Conservation (phyloP, 2,329 filamentous ascomycete species). For the Claviceps monticola region DNA sequence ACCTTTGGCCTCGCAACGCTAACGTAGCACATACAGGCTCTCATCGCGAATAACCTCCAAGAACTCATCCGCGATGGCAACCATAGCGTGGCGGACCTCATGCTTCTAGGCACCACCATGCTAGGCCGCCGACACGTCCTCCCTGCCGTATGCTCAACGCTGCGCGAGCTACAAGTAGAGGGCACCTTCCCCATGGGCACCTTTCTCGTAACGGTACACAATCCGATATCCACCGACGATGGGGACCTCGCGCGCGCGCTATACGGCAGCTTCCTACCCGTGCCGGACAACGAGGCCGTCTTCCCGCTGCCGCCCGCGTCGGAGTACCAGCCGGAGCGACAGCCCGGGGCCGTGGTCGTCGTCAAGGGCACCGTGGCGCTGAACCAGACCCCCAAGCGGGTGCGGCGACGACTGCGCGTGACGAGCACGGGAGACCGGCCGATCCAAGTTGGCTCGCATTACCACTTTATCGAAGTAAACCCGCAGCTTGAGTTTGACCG, state of each 20-base stretch:
- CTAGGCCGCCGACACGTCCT: constrained; percentile 85
- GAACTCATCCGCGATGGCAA: constrained; percentile 96
- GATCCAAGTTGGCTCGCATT: constrained; percentile 87
- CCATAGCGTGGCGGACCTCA: constrained; percentile 84
- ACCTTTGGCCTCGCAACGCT: neutral
- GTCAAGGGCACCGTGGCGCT: constrained; percentile 55
- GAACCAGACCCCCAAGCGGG: constrained; percentile 59
- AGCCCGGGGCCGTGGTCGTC: constrained; percentile 68
- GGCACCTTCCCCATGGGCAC: constrained; percentile 85
- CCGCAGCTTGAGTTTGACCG: constrained; percentile 82
- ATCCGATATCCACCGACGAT: constrained; percentile 75
- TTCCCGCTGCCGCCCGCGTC: constrained; percentile 53
- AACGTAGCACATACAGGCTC: constrained; percentile 38
- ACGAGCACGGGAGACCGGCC: constrained; percentile 81
- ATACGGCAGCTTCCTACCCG: constrained; percentile 80
- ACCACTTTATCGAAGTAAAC: constrained; percentile 94
- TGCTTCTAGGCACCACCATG: constrained; percentile 82
- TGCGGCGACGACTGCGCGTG: constrained; percentile 60
- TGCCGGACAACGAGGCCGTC: constrained; percentile 47
- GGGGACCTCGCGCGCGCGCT: constrained; percentile 76
- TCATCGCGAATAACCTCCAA: constrained; percentile 81
- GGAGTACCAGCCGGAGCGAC: constrained; percentile 52
- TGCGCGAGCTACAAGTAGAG: constrained; percentile 82
- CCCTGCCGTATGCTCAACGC: constrained; percentile 63
- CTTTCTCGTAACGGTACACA: constrained; percentile 87